phyloP scores from a whole-genome alignment of 1,284 basidiomycete genomes.

The Tylopilus sp. region DNA sequence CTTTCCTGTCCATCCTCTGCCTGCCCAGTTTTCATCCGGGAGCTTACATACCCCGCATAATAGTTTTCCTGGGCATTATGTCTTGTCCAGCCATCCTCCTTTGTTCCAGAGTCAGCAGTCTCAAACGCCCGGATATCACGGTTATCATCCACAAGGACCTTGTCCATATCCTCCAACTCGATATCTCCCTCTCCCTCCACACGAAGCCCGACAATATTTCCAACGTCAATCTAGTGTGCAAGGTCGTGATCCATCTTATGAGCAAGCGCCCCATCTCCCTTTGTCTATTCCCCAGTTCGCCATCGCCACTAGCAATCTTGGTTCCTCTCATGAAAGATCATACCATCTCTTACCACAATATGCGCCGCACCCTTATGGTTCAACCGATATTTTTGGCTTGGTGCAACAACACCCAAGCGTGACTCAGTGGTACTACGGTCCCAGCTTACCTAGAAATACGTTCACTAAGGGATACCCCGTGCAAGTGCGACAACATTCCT shows the following conservation, averaged over 20 bases:
- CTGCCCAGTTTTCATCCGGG: constrained; percentile 10
- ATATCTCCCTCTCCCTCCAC: constrained; percentile 36
- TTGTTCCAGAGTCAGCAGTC: constrained; percentile 36
- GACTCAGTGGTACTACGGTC: constrained; percentile 51
- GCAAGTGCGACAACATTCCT: constrained; percentile 42
- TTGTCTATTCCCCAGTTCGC: constrained; percentile 12
- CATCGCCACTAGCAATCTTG: constrained; percentile 12
- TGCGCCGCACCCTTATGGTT: constrained; percentile 41
- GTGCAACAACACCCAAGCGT: constrained; percentile 41
- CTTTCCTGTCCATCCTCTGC: constrained; percentile 1
- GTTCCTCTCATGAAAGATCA: constrained; percentile 27
- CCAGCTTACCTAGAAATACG: constrained; percentile 26
- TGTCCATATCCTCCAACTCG: constrained; percentile 34
- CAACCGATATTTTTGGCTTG: constrained; percentile 40
- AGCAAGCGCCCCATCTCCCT: constrained; percentile 18
- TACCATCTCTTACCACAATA: constrained; percentile 35
- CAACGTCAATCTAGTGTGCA: constrained; percentile 26
- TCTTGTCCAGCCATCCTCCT: constrained; percentile 41
- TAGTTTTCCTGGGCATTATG: constrained; percentile 45
- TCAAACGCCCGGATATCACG: constrained; percentile 42
- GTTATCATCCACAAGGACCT: constrained; percentile 31
- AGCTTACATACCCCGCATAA: constrained; percentile 36
- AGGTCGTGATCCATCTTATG: constrained; percentile 21
- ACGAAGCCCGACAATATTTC: constrained; percentile 30
- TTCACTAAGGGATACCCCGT: constrained; percentile 35